Base-by-base conservation (phyloP, 345 rosid species). In the Capsella bursapastoris region DNA sequence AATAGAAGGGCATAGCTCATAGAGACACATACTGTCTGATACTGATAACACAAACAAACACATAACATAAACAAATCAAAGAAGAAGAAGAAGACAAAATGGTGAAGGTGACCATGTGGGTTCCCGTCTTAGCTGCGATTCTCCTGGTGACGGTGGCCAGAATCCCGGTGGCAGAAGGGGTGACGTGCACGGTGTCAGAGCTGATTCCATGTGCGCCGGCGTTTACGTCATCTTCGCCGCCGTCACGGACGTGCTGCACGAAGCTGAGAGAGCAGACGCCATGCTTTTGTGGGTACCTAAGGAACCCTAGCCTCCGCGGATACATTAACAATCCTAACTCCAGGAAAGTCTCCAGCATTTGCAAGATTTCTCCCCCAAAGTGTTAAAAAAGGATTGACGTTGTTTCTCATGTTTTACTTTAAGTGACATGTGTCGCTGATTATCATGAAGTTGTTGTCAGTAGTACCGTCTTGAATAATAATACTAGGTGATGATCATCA, bases 191-290 rank as follows among this genome's bases (percentile, higher is more conserved):
- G 28, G 81, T 83, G 12, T 6, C 12, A 41, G 70, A 84, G 84
- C 81, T 91, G 84, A 63, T 78, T 63, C 40, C 90, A 32, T 89
- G 91, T 81, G 29, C 67, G 15, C 2, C 50, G 14, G 87, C 96
- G 6, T 15, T 84, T 48, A 73, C 60, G 8, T 72, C 86, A 10
- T n/a, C 72, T 15, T 22, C 80, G 0, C 71, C 68, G 10, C 96
- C 97, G 3, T 77, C 93, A 0, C 5, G 1, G 3, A 0, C 14
- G 14, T 87, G 97, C 82, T 92, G 96, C 80, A 6, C 32, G 61
- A 91, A 78, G 82, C 48, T 86, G 80, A 83, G 63, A 78, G 82
- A 88, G 81, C 96, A 91, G 82, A 70, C 31, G 72, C 85, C 96
- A 7, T 91, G 97, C 78, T 74, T 91, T 28, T 91, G 96, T 45